Evolutionary conservation across 192 early-diverging fungal genomes (phyloP), one percentile per base, ranked within the genome.

Genomic region (Coemansia sp.): DNA sequence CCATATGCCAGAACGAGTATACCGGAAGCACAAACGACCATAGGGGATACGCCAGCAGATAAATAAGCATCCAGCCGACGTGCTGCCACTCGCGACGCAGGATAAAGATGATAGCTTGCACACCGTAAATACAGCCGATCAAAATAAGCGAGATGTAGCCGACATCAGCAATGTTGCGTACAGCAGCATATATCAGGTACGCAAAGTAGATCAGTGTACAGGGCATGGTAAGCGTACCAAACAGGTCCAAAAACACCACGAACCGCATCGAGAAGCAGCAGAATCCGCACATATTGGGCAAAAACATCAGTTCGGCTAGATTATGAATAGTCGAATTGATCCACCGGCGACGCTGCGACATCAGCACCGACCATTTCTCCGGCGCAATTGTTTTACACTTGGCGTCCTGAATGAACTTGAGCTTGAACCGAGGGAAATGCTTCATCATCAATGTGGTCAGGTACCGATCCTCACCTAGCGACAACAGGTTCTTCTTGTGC

Each of bases 221-320:
- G 26, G 89, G 89, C 53, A 88, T 66, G 3, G 85, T 86, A 28
- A 91, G 52, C 0, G 89, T 91, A 45, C 86, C 87, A 60, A 96
- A 83, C 40, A 98, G 66, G 75, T 98, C 95, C 47, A 98, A 58
- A 63, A 96, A 88, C 6, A 98, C 92, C 12, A 98, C 84, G 69
- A 98, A 96, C 35, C 93, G 86, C 94, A 98, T 96, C 1, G 94
- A 95, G 72, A 98, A 92, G 74, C 91, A 97, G 78, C 91, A 94
- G 71, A 92, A 91, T 13, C 93, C 93, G 59, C 95, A 97, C 72
- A 98, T 83, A 58, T 95, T 84, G 0, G 85, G 82, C 16, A 96
- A 61, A 55, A 87, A 83, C 37, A 94, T 63, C n/a, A 98, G 80
- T 77, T 98, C 95, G 39, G 91, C 76, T 58, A 96, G 68, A 64